These are phyloP conservation scores for Podaxis pistillaris DNA, from an alignment of 768 basidiomycete genomes.

Conservation along the genomic window DNA sequence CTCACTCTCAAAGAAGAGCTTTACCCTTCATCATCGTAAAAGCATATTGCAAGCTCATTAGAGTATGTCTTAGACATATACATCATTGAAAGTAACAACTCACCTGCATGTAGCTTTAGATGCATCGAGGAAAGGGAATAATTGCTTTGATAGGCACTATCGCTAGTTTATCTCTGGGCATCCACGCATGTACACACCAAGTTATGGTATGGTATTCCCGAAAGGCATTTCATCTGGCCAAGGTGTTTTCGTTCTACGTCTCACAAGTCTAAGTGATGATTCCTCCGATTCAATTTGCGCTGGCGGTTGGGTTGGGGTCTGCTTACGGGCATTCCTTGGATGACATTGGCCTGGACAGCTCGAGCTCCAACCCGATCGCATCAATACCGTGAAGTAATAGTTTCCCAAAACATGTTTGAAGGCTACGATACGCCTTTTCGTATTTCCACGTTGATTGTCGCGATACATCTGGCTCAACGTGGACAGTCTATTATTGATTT, in stretches of 20 bases:
- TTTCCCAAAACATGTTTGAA: no score
- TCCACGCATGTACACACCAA: conserved; percentile 2
- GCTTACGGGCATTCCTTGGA: neutral
- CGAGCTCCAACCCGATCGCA: neutral
- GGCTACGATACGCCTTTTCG: no score
- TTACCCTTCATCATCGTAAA: conserved; percentile 31
- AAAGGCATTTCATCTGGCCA: neutral
- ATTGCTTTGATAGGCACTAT: neutral
- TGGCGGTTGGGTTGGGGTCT: neutral
- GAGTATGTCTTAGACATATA: neutral
- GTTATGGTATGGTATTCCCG: conserved; percentile 6
- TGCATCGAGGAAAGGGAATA: neutral
- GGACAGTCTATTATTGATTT: no score
- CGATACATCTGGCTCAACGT: no score
- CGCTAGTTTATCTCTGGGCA: conserved; percentile 8
- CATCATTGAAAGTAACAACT: neutral
- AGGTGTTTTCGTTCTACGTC: neutral
- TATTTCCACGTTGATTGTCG: no score
- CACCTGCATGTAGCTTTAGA: neutral
- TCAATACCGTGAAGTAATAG: no score
- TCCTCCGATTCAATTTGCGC: neutral
- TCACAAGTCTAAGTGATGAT: neutral
- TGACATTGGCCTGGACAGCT: neutral
- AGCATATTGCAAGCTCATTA: neutral
- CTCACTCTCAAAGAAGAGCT: conserved; percentile 44